Conservation (phyloP, 768 basidiomycete species). For the Rhodotorula sphaerocarpa region DNA sequence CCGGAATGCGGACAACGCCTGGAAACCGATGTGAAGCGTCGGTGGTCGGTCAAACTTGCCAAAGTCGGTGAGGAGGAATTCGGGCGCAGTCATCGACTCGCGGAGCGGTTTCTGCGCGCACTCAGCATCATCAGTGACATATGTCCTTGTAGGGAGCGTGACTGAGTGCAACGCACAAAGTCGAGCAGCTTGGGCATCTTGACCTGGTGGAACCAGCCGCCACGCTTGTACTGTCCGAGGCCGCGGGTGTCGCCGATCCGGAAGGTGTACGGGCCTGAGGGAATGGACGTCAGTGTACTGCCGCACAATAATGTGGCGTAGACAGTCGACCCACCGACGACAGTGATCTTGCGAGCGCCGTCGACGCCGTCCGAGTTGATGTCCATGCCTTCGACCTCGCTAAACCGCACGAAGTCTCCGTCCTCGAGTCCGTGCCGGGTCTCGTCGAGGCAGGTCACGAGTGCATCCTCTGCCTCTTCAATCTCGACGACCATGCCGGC, state of each 20-base stretch:
- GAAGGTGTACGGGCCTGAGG: slow-evolving; percentile 83
- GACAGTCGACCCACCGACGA: slow-evolving; percentile 54
- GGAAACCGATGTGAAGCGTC: slow-evolving; percentile 86
- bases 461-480: slow-evolving; percentile 79
- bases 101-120: slow-evolving; percentile 78
- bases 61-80: slow-evolving; percentile 89
- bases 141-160: neutral
- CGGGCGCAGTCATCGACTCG: slow-evolving; percentile 71
- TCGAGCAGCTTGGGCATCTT: slow-evolving; percentile 96
- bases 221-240: slow-evolving; percentile 66
- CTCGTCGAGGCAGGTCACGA: slow-evolving; percentile 94
- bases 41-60: slow-evolving; percentile 91
- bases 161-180: slow-evolving; percentile 64
- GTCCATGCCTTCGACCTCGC: slow-evolving; percentile 88
- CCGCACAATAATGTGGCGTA: too few relatives aligned
- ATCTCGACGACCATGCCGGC: slow-evolving; percentile 92
- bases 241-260: slow-evolving; percentile 82
- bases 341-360: slow-evolving; percentile 66
- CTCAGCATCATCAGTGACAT: neutral
- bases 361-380: slow-evolving; percentile 50
- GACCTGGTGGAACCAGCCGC: slow-evolving; percentile 94
- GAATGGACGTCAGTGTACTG: neutral
- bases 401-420: slow-evolving; percentile 93
- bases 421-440: slow-evolving; percentile 97
- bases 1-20: slow-evolving; percentile 74